phyloP scores from a whole-genome alignment of 2,329 filamentous ascomycete genomes.

The Verticillium tricorpus region DNA sequence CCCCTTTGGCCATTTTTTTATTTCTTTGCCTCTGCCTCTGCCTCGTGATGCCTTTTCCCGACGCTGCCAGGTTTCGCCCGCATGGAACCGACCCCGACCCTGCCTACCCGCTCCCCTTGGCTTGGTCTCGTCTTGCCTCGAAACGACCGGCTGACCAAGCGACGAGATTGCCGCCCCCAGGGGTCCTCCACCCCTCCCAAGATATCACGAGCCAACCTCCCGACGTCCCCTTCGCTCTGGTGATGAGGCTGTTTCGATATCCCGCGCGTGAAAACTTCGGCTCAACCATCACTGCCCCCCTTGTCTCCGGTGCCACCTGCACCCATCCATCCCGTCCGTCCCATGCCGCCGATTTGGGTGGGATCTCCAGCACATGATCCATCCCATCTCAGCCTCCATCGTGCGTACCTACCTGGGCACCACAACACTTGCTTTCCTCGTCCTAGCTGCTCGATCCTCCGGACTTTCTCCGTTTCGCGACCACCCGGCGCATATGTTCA shows the following conservation, averaged over 20 bases:
- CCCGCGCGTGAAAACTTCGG: not conserved
- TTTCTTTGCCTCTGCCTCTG: not conserved
- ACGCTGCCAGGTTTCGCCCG: not conserved
- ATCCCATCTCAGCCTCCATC: not conserved
- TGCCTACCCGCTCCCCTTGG: too few species aligned
- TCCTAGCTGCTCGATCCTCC: not conserved
- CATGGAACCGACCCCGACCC: not conserved
- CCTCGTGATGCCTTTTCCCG: not conserved
- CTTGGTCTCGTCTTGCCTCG: too few species aligned
- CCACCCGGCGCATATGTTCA: not conserved
- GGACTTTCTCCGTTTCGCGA: not conserved
- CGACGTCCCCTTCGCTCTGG: too few species aligned
- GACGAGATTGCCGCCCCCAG: too few species aligned
- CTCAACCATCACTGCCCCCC: not conserved
- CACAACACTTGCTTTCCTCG: not conserved
- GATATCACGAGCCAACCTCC: too few species aligned
- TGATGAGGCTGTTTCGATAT: not conserved
- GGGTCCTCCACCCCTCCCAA: too few species aligned
- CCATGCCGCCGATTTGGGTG: not conserved
- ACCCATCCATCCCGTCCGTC: not conserved
- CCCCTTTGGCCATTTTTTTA: not conserved
- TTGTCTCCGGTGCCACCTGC: not conserved
- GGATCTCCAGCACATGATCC: not conserved
- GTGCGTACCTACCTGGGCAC: not conserved
- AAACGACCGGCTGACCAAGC: too few species aligned